phyloP scores from a whole-genome alignment of 257 asterid genomes.

The Fraxinus quadrangulata region DNA sequence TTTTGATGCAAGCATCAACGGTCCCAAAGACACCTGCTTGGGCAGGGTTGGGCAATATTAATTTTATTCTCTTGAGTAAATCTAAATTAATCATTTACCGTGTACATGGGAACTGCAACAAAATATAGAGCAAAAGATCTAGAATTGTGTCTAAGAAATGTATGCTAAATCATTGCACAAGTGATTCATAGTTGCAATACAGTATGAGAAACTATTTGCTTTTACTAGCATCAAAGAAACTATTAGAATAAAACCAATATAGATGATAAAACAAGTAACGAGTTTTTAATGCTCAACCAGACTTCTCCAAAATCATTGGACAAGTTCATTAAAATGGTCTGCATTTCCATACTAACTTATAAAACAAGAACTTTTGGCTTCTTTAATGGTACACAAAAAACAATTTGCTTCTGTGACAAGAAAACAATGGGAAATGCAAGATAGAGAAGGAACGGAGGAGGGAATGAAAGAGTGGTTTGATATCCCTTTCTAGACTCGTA shows the following conservation, averaged over 20 bases:
- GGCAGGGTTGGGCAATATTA: slow-evolving; percentile 16
- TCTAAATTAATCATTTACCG: slow-evolving; percentile 10
- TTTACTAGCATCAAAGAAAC: slow-evolving; percentile 6
- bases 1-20: slow-evolving; percentile 79
- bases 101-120: slow-evolving; percentile 19
- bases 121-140: slow-evolving; percentile 22
- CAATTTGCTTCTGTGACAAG: background rate
- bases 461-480: background rate
- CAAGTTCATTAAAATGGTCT: background rate
- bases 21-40: slow-evolving; percentile 89
- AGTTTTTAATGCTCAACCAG: background rate
- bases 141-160: slow-evolving; percentile 15
- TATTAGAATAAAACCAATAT: background rate
- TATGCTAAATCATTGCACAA: background rate
- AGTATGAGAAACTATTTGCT: slow-evolving; percentile 1
- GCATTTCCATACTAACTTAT: background rate
- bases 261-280: background rate
- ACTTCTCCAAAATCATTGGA: background rate
- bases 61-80: slow-evolving; percentile 15
- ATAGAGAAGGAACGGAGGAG: background rate
- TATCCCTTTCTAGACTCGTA: background rate
- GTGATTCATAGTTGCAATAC: background rate
- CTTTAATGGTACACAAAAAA: background rate
- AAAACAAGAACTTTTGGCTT: background rate
- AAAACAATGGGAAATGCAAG: background rate